phyloP scores from a whole-genome alignment of 2,329 filamentous ascomycete species.

The Phaeophleospora eucalypticola region DNA sequence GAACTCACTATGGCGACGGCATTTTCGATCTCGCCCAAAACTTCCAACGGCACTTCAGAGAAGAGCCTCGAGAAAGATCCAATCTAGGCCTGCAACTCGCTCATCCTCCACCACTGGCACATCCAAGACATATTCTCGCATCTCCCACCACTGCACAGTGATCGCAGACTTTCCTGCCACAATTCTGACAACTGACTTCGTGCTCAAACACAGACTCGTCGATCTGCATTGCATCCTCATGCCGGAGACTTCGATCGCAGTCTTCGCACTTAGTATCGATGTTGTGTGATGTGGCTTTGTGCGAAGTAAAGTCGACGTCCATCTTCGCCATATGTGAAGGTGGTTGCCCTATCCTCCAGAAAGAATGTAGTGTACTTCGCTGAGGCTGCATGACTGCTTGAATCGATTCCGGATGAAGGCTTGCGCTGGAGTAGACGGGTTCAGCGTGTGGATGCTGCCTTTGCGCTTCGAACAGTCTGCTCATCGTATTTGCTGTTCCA shows the following conservation, averaged over 20 bases:
- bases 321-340: conserved; percentile 21
- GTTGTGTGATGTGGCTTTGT: neutral
- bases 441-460: conserved; percentile 24
- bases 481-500: conserved; percentile 42
- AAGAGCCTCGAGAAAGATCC: no score
- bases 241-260: conserved; percentile 37
- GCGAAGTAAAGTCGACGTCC: conserved; percentile 1
- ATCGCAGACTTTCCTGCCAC: conserved; percentile 40
- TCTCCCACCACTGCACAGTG: conserved; percentile 39
- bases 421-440: conserved; percentile 21
- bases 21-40: no score
- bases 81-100: no score
- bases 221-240: conserved; percentile 34
- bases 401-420: conserved; percentile 18
- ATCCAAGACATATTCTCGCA: conserved; percentile 39
- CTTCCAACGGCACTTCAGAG: no score
- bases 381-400: conserved; percentile 29
- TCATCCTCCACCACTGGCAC: conserved; percentile 26
- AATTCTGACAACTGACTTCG: conserved; percentile 36
- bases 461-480: conserved; percentile 45
- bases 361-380: conserved; percentile 45
- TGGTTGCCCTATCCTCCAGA: conserved; percentile 42
- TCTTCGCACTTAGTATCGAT: conserved; percentile 38
- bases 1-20: no score
- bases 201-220: conserved; percentile 28